These are phyloP conservation scores for Sclerotinia glacialis DNA, from an alignment of 2,329 filamentous ascomycete genomes.

Conservation along the genomic window DNA sequence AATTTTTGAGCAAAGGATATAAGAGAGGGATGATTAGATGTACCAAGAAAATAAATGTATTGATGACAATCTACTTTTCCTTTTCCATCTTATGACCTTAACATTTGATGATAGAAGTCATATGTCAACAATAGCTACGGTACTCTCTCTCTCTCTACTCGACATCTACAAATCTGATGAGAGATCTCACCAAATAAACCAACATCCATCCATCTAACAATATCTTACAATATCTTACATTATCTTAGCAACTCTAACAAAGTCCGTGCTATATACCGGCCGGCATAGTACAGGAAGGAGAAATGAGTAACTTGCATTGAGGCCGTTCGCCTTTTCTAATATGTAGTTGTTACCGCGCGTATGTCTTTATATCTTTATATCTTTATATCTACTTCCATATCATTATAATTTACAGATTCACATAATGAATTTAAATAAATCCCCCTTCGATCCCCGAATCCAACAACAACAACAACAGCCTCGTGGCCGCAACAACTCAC, in stretches of 20 bases:
- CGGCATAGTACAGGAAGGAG: neutral
- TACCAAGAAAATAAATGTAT: neutral
- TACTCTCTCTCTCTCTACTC: neutral
- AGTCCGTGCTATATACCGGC: neutral
- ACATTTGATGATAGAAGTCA: neutral
- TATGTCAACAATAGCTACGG: neutral
- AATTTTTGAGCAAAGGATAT: neutral
- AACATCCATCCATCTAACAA: too few relatives aligned
- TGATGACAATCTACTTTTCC: neutral
- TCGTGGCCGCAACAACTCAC: neutral
- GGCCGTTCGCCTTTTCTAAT: neutral
- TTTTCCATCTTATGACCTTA: neutral
- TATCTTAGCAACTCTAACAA: neutral
- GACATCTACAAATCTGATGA: neutral
- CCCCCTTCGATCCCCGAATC: too few relatives aligned
- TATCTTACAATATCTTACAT: neutral
- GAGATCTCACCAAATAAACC: neutral
- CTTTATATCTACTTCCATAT: too few relatives aligned
- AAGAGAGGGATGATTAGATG: neutral
- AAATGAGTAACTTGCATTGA: neutral
- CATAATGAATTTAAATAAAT: too few relatives aligned
- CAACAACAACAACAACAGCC: too few relatives aligned
- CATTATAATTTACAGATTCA: too few relatives aligned
- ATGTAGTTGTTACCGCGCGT: neutral
- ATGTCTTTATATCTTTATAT: constrained; percentile 4